Evolutionary conservation across 2,329 filamentous ascomycete species (phyloP).

Genomic region (Boeremia lycopersici): DNA sequence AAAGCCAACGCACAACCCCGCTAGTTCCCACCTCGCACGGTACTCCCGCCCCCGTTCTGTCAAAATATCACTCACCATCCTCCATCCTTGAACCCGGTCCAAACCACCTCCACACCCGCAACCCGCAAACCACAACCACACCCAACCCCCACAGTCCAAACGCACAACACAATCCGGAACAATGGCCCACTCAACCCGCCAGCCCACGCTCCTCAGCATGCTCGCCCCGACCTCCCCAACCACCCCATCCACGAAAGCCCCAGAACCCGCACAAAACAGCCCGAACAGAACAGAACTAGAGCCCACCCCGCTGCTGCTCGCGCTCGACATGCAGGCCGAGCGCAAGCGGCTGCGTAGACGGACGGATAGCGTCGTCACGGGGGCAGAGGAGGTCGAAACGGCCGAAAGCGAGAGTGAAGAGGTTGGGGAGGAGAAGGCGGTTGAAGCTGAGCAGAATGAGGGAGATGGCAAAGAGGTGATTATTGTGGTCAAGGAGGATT

Average conservation of each 20-base stretch:
- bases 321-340: constrained; percentile 15
- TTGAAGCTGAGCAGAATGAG: too few species aligned
- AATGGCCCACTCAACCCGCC: constrained; percentile 10
- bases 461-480: constrained; percentile 11
- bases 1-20: not conserved
- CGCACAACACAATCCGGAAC: not conserved
- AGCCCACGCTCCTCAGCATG: constrained; percentile 17
- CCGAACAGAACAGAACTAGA: constrained; percentile 7
- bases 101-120: not conserved
- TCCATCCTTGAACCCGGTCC: not conserved
- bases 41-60: not conserved
- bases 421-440: not conserved
- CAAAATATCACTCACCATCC: not conserved
- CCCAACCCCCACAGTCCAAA: not conserved
- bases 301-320: constrained; percentile 10
- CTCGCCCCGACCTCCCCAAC: constrained; percentile 1
- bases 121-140: too few species aligned
- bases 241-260: not conserved
- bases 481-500: constrained; percentile 8
- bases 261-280: not conserved
- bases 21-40: not conserved
- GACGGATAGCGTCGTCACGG: constrained; percentile 4
- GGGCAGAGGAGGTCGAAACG: not conserved
- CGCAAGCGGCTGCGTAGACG: constrained; percentile 1
- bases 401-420: not conserved